phyloP scores from a whole-genome alignment of 2,329 filamentous ascomycete genomes.

The Fusarium concolor region DNA sequence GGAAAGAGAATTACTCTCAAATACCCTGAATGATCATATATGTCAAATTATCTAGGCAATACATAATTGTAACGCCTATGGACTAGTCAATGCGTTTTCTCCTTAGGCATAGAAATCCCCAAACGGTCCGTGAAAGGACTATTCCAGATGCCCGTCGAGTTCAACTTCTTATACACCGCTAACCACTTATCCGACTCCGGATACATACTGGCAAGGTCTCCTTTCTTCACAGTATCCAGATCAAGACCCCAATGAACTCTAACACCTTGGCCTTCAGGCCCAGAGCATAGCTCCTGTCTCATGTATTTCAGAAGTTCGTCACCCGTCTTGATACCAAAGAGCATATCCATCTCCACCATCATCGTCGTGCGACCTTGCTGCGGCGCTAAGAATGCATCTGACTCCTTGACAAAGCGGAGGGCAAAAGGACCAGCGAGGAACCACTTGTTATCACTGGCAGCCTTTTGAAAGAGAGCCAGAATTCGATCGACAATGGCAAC shows the following conservation, averaged over 20 bases:
- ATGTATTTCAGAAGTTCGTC: not conserved
- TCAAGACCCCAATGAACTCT: conserved; percentile 2
- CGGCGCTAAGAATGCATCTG: not conserved
- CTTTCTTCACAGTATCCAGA: not conserved
- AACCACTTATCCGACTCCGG: not conserved
- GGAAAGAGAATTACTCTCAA: too few species aligned
- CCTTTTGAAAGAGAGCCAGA: not conserved
- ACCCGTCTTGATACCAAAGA: not conserved
- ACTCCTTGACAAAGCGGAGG: not conserved
- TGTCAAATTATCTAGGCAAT: too few species aligned
- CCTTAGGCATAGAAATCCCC: not conserved
- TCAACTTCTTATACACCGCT: not conserved
- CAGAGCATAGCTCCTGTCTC: not conserved
- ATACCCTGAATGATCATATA: too few species aligned
- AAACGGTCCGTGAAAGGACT: not conserved
- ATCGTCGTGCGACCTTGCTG: conserved; percentile 3
- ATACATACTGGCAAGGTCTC: not conserved
- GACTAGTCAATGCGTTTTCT: too few species aligned
- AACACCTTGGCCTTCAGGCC: rapidly evolving
- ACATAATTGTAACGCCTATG: too few species aligned
- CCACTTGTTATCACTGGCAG: not conserved
- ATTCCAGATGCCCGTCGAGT: not conserved
- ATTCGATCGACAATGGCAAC: not conserved
- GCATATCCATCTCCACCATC: conserved; percentile 13
- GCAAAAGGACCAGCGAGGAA: not conserved